These are phyloP conservation scores for Pichia phayaonensis DNA, from an alignment of 805 yeast genomes.

Conservation along the genomic window DNA sequence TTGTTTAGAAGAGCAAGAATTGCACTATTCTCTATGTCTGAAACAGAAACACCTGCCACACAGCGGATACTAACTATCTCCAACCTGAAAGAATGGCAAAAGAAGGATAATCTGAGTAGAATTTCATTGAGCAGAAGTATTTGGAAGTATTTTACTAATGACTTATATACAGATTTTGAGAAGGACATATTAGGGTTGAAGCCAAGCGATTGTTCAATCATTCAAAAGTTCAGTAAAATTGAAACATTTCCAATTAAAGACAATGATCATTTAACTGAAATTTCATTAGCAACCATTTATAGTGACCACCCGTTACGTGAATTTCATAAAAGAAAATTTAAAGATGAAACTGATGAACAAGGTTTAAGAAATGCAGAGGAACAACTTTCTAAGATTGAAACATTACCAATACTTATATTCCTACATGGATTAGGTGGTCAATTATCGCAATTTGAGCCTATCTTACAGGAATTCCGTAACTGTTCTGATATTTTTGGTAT, in stretches of 20 bases:
- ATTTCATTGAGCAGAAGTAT: slow-evolving; percentile 6
- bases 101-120: slow-evolving; percentile 8
- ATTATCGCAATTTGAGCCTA: slow-evolving; percentile 72
- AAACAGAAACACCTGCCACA: not conserved
- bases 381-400: slow-evolving; percentile 31
- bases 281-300: slow-evolving; percentile 36
- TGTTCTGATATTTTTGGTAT: slow-evolving; percentile 58
- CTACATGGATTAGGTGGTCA: slow-evolving; percentile 92
- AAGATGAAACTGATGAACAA: slow-evolving; percentile 10
- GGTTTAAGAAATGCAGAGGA: slow-evolving; percentile 16
- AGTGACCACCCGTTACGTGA: slow-evolving; percentile 45
- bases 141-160: slow-evolving; percentile 12
- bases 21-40: not conserved
- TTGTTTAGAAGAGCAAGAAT: not conserved
- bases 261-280: slow-evolving; percentile 20
- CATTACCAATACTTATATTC: slow-evolving; percentile 55
- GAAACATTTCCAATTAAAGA: slow-evolving; percentile 30
- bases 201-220: slow-evolving; percentile 49
- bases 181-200: slow-evolving; percentile 32
- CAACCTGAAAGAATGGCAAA: slow-evolving; percentile 15
- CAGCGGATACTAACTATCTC: slow-evolving; percentile 11
- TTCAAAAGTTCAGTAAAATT: slow-evolving; percentile 40
- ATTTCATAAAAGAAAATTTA: slow-evolving; percentile 24
- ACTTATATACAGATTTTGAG: slow-evolving; percentile 32
- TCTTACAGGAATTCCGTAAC: slow-evolving; percentile 55